Percentiles rank a stretch among this genome's conserved stretches.
Conservation (phyloP, 2,329 filamentous ascomycete species). For the Fusarium bactridioides region DNA sequence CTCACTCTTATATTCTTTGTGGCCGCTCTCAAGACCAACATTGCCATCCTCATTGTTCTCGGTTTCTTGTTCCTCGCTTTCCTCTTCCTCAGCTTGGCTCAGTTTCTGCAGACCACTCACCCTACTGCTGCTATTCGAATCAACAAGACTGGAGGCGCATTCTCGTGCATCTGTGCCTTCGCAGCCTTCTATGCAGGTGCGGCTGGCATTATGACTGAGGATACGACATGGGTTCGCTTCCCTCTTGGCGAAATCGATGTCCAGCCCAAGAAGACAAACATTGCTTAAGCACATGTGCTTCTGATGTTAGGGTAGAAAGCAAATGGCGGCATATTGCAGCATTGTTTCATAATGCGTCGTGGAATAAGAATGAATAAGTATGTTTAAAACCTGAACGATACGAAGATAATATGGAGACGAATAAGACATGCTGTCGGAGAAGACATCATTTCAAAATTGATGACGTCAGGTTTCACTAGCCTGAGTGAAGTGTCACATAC, state of each 20-base stretch:
- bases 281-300: conserved; percentile 19
- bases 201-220: conserved; percentile 51
- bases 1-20: conserved; percentile 64
- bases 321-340: not conserved
- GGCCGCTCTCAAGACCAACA: conserved; percentile 64
- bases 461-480: conserved; percentile 2
- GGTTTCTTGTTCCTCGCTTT: conserved; percentile 66
- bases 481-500: not conserved
- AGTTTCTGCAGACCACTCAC: conserved; percentile 56
- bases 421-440: not conserved
- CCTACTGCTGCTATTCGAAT: conserved; percentile 50
- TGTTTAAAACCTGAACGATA: not conserved
- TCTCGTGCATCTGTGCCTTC: conserved; percentile 48
- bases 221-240: conserved; percentile 52
- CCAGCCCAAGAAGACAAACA: conserved; percentile 30
- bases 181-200: conserved; percentile 51
- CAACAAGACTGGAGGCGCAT: conserved; percentile 54
- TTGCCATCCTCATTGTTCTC: conserved; percentile 65
- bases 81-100: conserved; percentile 65
- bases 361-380: not conserved
- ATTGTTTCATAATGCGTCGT: not conserved
- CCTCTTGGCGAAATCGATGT: conserved; percentile 49
- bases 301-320: not conserved
- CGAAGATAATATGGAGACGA: not conserved
- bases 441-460: not conserved